Percentiles rank a stretch among this genome's conserved stretches.
Evolutionary conservation across 2,329 filamentous ascomycete species (phyloP).

Genomic region (Neoascochyta sp.): DNA sequence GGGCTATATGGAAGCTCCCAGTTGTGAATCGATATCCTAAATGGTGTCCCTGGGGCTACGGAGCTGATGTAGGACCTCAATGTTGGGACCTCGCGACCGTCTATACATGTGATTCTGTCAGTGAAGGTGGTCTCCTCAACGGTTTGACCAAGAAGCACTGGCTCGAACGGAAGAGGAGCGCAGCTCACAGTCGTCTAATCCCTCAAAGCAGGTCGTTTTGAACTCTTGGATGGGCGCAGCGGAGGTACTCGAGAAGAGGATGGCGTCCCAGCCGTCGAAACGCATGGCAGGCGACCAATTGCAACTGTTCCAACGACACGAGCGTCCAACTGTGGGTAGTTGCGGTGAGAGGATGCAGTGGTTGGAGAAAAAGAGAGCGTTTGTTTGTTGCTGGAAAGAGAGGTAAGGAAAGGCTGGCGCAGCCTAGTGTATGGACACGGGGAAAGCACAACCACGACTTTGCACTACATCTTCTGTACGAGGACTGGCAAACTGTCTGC

Average conservation of each 20-base stretch:
- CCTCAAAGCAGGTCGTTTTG: conserved; percentile 70
- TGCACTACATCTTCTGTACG: no score
- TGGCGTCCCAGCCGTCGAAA: conserved; percentile 81
- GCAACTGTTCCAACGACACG: conserved; percentile 11
- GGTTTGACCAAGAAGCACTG: no score
- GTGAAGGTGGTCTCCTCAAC: neutral
- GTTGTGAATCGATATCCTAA: conserved; percentile 36
- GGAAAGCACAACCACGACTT: no score
- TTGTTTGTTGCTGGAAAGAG: no score
- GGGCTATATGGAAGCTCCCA: conserved; percentile 27
- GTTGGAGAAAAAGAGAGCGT: no score
- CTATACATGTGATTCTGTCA: conserved; percentile 12
- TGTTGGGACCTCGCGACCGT: conserved; percentile 26
- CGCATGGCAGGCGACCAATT: conserved; percentile 58
- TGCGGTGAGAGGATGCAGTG: no score
- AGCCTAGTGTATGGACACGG: no score
- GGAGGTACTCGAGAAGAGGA: conserved; percentile 67
- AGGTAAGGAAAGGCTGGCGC: no score
- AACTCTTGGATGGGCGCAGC: conserved; percentile 77
- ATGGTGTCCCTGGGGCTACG: conserved; percentile 24
- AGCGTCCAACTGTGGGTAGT: no score
- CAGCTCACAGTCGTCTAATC: conserved; percentile 44
- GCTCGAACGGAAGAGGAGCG: neutral
- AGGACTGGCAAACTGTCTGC: no score
- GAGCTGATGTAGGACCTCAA: conserved; percentile 31